Conservation (phyloP, 2,329 filamentous ascomycete species). For the Teratosphaeria zuluensis region DNA sequence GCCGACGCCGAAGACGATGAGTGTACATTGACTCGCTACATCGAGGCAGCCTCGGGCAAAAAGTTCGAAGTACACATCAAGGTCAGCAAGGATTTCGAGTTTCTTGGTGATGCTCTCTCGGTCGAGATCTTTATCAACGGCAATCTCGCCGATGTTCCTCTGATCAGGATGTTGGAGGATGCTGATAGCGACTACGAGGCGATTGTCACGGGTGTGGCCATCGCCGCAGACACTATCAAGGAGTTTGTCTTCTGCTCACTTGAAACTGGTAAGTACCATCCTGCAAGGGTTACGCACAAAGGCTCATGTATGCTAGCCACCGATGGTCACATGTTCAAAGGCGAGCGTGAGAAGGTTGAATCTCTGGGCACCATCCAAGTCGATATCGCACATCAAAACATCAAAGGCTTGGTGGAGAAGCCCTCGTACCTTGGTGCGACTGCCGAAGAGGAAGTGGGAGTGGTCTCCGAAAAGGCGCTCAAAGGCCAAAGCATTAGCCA, state of each 20-base stretch:
- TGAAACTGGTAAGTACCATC: background rate
- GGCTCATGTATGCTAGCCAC: background rate
- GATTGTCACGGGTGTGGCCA: background rate
- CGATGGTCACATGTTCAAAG: background rate
- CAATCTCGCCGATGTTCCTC: background rate
- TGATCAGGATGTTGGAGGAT: background rate
- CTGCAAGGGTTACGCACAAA: background rate
- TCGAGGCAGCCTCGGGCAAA: constrained; percentile 11
- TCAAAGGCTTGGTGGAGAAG: background rate
- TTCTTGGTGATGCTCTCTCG: constrained; percentile 7
- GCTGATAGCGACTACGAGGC: background rate
- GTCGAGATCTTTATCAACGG: constrained; percentile 10
- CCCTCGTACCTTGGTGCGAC: background rate
- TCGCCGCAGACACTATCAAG: background rate
- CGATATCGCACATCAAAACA: background rate
- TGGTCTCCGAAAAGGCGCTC: background rate
- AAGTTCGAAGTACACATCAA: constrained; percentile 11
- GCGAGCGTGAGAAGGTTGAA: background rate
- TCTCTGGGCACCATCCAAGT: background rate
- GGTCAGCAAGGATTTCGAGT: background rate
- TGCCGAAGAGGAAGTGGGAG: background rate
- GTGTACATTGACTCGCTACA: constrained; percentile 12
- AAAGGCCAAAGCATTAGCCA: background rate
- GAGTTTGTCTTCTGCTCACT: background rate
- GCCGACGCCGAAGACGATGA: constrained; percentile 1